Evolutionary conservation across 305 asterid genomes (phyloP).

Genomic region (Solanum hybrid): DNA sequence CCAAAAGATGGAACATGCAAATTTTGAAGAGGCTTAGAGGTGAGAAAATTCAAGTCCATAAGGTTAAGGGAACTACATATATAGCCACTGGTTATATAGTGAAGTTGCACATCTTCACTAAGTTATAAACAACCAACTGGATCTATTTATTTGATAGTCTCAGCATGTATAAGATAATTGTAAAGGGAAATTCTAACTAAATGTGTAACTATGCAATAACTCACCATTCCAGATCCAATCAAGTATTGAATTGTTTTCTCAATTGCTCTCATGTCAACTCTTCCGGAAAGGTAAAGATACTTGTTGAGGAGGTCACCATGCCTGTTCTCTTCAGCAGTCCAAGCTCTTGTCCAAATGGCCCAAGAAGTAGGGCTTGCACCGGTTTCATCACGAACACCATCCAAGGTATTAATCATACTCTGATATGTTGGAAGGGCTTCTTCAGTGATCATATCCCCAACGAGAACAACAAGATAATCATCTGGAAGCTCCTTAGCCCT

Average conservation of each 20-base stretch:
- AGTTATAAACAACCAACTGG: not conserved
- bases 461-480: constrained; percentile 47
- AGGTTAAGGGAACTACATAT: not conserved
- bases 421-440: constrained; percentile 70
- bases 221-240: constrained; percentile 69
- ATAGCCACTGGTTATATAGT: not conserved
- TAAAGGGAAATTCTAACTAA: not conserved
- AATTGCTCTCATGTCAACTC: constrained; percentile 61
- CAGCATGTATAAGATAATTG: not conserved
- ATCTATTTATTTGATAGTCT: not conserved
- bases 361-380: constrained; percentile 61
- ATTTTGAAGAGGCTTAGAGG: not conserved
- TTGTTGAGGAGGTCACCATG: constrained; percentile 64
- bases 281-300: constrained; percentile 48
- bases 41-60: not conserved
- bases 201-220: constrained; percentile 1
- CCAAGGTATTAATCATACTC: constrained; percentile 50
- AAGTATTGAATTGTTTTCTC: constrained; percentile 65
- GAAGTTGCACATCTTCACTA: not conserved
- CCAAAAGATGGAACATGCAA: not conserved
- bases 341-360: constrained; percentile 67
- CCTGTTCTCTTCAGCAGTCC: constrained; percentile 69
- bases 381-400: constrained; percentile 62
- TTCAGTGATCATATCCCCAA: constrained; percentile 65
- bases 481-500: constrained; percentile 65